Evolutionary conservation across 108 stramenopile species (phyloP), one percentile per base, ranked within the genome.

Genomic region (Nitzschia inconspicua): DNA sequence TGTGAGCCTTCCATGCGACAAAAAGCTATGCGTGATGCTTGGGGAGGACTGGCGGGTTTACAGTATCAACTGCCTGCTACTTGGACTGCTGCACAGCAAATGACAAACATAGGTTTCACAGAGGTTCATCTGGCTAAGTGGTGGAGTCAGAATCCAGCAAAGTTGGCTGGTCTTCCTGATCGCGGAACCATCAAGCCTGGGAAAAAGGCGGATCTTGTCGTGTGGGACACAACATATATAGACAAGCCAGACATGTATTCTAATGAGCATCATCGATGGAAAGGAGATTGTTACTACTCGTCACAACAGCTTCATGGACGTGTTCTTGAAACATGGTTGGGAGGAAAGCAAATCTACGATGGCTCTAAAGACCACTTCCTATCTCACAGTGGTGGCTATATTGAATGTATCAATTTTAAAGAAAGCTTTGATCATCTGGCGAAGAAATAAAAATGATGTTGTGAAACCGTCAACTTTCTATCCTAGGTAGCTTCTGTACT

Each of bases 11-110:
- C 50, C 31, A 41, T 76, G 47, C 53, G 68, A 14, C 31, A 63
- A 11, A 35, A 31, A 27, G 41, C 52, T 31, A 29, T 28, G 7
- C 30, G 44, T 11, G 47, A 70, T 55, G 75, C 75, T 31, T 76
- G 75, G 75, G 75, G 75, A 30, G 75, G 75, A 27, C 49, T 76
- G 41, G 49, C 68, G 2, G 75, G 68, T n/a, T 42, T 76, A 22
- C 75, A 76, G 40, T 76, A 76, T 31, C 75, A 76, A 47, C 63
- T 76, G 4, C 64, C 29, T 18, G 68, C 63, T 1, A 65, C 68
- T 23, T 59, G 39, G 34, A 70, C 57, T 13, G 63, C 57, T 42
- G 34, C 67, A 11, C 22, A 63, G 11, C 35, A 35, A 18, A 16
- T 41, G 42, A 54, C 55, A 32, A 51, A 43, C 37, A 47, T 47